Conservation (phyloP, 768 basidiomycete genomes). For the Mycena leptocephala region DNA sequence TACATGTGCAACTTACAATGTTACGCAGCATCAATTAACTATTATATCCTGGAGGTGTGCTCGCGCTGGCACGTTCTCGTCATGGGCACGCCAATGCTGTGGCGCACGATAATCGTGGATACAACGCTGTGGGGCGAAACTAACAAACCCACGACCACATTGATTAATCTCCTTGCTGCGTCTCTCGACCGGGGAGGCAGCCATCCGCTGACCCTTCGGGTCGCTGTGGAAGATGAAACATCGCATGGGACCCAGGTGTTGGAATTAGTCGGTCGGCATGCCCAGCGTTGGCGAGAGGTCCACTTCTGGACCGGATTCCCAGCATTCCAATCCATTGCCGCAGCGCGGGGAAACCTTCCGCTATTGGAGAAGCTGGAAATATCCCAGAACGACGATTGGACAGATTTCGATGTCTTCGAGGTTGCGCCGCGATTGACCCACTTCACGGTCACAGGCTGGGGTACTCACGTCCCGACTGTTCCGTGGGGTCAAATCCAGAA, state of each 20-base stretch:
- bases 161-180: background rate
- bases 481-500: constrained; percentile 3
- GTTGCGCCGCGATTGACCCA: background rate
- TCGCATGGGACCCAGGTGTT: background rate
- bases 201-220: background rate
- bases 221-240: background rate
- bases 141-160: background rate
- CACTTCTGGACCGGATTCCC: background rate
- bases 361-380: constrained; percentile 1
- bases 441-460: constrained; percentile 1
- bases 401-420: background rate
- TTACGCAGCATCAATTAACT: too few species aligned
- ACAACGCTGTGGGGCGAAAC: background rate
- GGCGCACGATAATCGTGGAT: constrained; percentile 8
- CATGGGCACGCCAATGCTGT: constrained; percentile 18
- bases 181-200: constrained; percentile 1
- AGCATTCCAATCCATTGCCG: background rate
- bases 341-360: background rate
- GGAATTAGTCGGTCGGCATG: background rate
- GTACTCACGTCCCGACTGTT: background rate
- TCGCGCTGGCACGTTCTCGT: constrained; percentile 1
- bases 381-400: constrained; percentile 13
- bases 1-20: background rate
- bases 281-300: background rate
- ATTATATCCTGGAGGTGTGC: background rate